Evolutionary conservation across 495 filamentous ascomycete genomes (phyloP).

Genomic region (Aspergillus nanangensis): DNA sequence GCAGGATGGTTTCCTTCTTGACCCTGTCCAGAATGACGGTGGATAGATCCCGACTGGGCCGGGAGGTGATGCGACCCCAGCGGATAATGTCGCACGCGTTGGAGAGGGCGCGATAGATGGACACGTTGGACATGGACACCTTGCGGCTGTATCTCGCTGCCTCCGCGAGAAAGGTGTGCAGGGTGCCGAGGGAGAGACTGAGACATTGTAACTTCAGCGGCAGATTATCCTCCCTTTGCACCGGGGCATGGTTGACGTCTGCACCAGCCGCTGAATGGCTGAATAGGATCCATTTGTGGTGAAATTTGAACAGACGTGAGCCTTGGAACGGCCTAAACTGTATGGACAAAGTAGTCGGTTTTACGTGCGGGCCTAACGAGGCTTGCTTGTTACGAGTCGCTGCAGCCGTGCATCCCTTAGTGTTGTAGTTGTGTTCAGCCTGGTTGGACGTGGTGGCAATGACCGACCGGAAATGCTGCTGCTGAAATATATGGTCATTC

Average conservation of each 20-base stretch:
- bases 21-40: slow-evolving; percentile 70
- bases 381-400: no score
- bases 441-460: no score
- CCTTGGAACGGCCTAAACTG: no score
- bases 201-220: neutral
- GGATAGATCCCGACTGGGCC: slow-evolving; percentile 65
- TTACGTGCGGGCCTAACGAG: no score
- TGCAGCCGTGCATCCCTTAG: no score
- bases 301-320: no score
- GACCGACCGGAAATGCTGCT: neutral
- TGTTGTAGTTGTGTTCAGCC: no score
- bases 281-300: no score
- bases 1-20: slow-evolving; percentile 62
- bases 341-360: no score
- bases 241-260: no score
- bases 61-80: slow-evolving; percentile 16
- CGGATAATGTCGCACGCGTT: neutral
- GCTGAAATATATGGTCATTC: neutral
- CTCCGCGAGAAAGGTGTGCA: neutral
- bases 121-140: neutral
- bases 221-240: no score
- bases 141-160: neutral
- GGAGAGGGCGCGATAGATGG: neutral
- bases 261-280: no score
- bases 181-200: neutral